Evolutionary conservation across 306 rosid genomes (phyloP).

Genomic region (Corylus americana): DNA sequence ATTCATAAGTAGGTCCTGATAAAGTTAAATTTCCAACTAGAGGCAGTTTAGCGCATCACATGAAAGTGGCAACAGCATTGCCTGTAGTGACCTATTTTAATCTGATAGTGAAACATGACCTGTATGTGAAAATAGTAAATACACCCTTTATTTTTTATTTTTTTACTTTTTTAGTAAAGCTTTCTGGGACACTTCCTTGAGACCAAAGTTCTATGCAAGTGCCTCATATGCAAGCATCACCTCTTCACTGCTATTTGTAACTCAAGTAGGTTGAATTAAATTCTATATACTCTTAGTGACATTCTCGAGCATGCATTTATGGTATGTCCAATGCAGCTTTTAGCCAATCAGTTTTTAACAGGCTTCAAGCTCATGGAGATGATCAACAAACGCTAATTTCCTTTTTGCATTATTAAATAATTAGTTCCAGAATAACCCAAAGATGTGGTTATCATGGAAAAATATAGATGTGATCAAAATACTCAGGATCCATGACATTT

Average conservation of each 20-base stretch:
- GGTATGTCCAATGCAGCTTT: not conserved
- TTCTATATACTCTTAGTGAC: not conserved
- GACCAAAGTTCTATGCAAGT: not conserved
- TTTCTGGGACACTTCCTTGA: not conserved
- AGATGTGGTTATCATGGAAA: not conserved
- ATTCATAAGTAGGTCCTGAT: slow-evolving; percentile 23
- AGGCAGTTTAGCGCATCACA: not conserved
- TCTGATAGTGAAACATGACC: not conserved
- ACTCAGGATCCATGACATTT: not conserved
- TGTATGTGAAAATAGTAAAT: not conserved
- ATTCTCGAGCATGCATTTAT: not conserved
- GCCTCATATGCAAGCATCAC: not conserved
- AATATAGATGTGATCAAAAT: not conserved
- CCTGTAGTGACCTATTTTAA: not conserved
- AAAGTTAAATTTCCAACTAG: slow-evolving; percentile 17
- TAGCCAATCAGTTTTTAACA: not conserved
- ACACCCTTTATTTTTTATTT: not conserved
- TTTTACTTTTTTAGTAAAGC: not conserved
- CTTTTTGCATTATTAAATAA: not conserved
- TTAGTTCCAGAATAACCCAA: not conserved
- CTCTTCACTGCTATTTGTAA: not conserved
- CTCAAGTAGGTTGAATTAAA: not conserved
- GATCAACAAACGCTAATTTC: not conserved
- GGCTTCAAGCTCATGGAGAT: not conserved
- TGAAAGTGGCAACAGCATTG: not conserved